Evolutionary conservation across 2,329 filamentous ascomycete genomes (phyloP).

Genomic region (Trichothecium roseum): DNA sequence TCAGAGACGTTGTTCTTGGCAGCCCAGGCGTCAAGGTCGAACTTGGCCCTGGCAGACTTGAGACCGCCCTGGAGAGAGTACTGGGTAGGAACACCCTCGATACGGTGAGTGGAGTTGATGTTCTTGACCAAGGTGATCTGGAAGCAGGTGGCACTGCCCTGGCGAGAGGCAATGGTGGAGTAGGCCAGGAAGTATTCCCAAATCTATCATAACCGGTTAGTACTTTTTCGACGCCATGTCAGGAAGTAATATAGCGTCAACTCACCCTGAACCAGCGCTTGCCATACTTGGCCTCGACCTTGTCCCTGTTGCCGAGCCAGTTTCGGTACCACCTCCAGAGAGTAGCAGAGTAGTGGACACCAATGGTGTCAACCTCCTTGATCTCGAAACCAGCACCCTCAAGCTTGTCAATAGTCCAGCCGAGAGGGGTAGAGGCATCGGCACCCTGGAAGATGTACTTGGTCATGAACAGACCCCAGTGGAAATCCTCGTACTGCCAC

Average conservation of each 20-base stretch:
- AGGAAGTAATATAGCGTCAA: conserved; percentile 2
- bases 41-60: conserved; percentile 18
- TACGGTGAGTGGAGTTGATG: conserved; percentile 74
- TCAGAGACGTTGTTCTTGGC: conserved; percentile 24
- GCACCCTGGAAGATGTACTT: conserved; percentile 98
- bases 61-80: conserved; percentile 57
- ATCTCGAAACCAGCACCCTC: conserved; percentile 66
- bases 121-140: conserved; percentile 85
- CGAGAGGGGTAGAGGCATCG: conserved; percentile 87
- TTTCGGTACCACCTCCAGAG: conserved; percentile 98
- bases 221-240: too few species aligned
- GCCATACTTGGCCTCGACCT: conserved; percentile 91
- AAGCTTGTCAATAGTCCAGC: conserved; percentile 73
- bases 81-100: conserved; percentile 62
- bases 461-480: conserved; percentile 99
- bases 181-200: conserved; percentile 89
- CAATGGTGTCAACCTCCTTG: conserved; percentile 85
- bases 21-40: conserved; percentile 22
- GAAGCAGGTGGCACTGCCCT: conserved; percentile 76
- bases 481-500: conserved; percentile 97
- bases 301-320: conserved; percentile 90
- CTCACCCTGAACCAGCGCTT: conserved; percentile 88
- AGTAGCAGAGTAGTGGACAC: conserved; percentile 93
- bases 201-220: conserved; percentile 43
- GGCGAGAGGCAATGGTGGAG: conserved; percentile 73